phyloP scores from a whole-genome alignment of 495 filamentous ascomycete species.

The Friedmanniomyces endolithicus region DNA sequence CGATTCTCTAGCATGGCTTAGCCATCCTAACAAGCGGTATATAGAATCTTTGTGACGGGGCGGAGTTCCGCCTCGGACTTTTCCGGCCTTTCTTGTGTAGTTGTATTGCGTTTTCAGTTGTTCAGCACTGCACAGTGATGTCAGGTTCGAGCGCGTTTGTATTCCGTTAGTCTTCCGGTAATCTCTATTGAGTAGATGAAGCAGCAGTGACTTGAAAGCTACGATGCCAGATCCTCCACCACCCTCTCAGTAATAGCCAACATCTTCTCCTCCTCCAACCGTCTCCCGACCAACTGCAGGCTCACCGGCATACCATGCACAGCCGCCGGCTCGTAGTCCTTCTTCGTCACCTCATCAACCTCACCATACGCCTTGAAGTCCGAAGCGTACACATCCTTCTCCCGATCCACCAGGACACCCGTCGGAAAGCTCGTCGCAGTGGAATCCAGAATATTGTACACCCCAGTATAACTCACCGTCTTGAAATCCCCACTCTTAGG shows the following conservation, averaged over 20 bases:
- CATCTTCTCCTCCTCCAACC: slow-evolving; percentile 23
- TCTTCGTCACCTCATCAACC: slow-evolving; percentile 7
- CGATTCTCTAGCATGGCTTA: no score
- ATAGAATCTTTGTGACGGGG: no score
- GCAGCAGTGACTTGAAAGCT: not conserved
- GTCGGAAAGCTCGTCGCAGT: slow-evolving; percentile 25
- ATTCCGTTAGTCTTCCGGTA: not conserved
- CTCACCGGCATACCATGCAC: slow-evolving; percentile 20
- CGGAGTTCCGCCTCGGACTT: no score
- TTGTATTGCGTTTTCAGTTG: no score
- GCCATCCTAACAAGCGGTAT: no score
- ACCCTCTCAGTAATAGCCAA: slow-evolving; percentile 23
- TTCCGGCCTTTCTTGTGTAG: no score
- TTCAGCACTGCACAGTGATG: not conserved
- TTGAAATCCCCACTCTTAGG: slow-evolving; percentile 24
- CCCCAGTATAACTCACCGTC: slow-evolving; percentile 27
- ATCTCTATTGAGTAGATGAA: not conserved
- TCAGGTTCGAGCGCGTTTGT: not conserved
- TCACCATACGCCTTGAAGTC: slow-evolving; percentile 9
- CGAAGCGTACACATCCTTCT: slow-evolving; percentile 18
- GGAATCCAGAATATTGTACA: slow-evolving; percentile 30
- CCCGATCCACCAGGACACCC: slow-evolving; percentile 21
- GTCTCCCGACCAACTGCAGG: slow-evolving; percentile 14
- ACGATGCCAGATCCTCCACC: slow-evolving; percentile 5
- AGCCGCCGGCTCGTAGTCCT: slow-evolving; percentile 8